Percentiles rank a stretch among this genome's conserved stretches.
Evolutionary conservation across 495 filamentous ascomycete genomes (phyloP).

Genomic region (Podospora anserina): DNA sequence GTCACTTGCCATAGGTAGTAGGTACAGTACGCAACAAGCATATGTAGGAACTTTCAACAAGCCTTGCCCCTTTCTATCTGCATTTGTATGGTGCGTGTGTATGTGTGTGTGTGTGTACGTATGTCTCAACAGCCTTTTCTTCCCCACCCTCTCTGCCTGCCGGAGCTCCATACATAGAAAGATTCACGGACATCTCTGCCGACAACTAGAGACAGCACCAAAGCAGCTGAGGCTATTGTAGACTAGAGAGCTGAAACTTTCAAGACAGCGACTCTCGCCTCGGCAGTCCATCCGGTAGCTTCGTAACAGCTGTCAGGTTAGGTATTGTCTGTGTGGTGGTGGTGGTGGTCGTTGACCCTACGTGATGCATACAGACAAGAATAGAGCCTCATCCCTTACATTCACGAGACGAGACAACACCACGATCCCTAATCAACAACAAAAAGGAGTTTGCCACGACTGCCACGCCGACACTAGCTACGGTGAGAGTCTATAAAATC

Average conservation of each 20-base stretch:
- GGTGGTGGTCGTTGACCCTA: not conserved
- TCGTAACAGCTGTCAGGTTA: no score
- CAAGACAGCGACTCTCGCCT: not conserved
- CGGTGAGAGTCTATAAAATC: not conserved
- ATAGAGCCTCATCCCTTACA: not conserved
- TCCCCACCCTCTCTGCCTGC: not conserved
- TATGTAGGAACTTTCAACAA: not conserved
- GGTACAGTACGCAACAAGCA: not conserved
- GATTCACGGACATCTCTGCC: not conserved
- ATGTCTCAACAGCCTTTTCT: not conserved
- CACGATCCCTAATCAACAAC: not conserved
- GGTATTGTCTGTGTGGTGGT: not conserved
- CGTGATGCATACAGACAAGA: not conserved
- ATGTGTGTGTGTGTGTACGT: not conserved
- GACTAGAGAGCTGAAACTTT: not conserved
- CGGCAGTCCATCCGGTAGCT: not conserved
- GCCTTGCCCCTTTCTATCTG: not conserved
- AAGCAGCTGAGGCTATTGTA: no score
- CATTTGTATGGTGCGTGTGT: not conserved
- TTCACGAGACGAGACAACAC: not conserved
- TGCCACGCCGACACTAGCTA: not conserved
- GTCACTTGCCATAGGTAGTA: not conserved
- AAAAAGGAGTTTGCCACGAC: not conserved
- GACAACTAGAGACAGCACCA: not conserved
- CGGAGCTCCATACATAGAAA: not conserved